Percentiles rank a stretch among this genome's conserved stretches.
Conservation (phyloP, 2,329 filamentous ascomycete species). For the Apiospora malaysiana region DNA sequence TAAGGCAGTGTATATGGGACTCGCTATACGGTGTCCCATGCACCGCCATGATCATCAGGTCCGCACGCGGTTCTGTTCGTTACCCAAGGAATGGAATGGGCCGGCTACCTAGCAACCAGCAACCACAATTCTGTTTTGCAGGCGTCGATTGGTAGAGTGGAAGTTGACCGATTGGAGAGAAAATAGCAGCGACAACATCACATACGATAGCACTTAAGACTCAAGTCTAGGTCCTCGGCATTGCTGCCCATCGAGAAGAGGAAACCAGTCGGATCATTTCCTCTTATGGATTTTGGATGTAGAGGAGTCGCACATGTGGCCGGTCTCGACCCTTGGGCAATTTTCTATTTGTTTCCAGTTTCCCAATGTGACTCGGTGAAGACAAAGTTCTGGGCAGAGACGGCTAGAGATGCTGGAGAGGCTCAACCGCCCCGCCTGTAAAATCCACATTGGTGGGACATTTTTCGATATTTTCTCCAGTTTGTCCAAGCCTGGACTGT, state of each 20-base stretch:
- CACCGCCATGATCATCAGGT: not conserved
- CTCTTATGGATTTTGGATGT: not conserved
- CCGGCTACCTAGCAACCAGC: not conserved
- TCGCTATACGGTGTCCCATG: not conserved
- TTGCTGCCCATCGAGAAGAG: slow-evolving; percentile 5
- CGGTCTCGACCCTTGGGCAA: not conserved
- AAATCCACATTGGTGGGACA: slow-evolving; percentile 13
- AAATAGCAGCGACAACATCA: not conserved
- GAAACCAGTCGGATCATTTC: not conserved
- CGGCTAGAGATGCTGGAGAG: not conserved
- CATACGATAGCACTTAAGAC: not conserved
- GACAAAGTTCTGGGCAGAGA: not conserved
- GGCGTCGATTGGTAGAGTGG: not conserved
- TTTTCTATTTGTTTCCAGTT: not conserved
- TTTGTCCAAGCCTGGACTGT: slow-evolving; percentile 8
- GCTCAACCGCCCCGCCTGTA: slow-evolving; percentile 7
- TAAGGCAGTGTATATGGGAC: not conserved
- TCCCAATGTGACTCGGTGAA: slow-evolving; percentile 16
- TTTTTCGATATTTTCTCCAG: slow-evolving; percentile 14
- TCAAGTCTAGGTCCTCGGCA: not conserved
- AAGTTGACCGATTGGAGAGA: not conserved
- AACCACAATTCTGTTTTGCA: not conserved
- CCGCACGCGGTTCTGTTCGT: not conserved
- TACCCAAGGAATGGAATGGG: not conserved
- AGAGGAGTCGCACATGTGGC: not conserved